Percentiles rank a stretch among this genome's conserved stretches.
phyloP scores from a whole-genome alignment of 495 filamentous ascomycete species.

The Penicillium cinerascens region DNA sequence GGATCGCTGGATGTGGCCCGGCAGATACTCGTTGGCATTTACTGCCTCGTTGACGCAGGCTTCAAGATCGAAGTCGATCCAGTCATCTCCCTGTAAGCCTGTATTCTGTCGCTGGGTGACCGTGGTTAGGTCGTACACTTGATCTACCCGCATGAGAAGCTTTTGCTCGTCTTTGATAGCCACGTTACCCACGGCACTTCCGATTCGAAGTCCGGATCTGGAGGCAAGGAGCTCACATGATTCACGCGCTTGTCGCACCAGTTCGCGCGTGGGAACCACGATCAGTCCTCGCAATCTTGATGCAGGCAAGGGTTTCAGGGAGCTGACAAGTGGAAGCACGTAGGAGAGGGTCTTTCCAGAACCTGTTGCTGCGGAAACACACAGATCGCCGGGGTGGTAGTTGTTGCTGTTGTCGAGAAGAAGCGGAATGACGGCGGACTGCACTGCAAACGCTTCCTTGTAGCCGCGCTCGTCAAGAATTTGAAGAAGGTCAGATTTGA shows the following conservation, averaged over 20 bases:
- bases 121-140: constrained; percentile 56
- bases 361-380: constrained; percentile 85
- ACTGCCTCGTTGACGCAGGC: constrained; percentile 41
- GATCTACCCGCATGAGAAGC: constrained; percentile 57
- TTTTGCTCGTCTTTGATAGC: constrained; percentile 72
- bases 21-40: constrained; percentile 40
- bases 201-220: constrained; percentile 67
- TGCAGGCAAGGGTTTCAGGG: constrained; percentile 55
- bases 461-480: constrained; percentile 63
- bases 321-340: constrained; percentile 75
- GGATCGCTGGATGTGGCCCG: constrained; percentile 59
- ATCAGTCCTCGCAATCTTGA: constrained; percentile 71
- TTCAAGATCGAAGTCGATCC: constrained; percentile 46
- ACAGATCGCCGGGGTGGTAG: constrained; percentile 67
- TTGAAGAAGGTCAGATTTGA: constrained; percentile 54
- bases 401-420: constrained; percentile 57
- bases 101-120: constrained; percentile 41
- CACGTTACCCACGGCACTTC: constrained; percentile 75
- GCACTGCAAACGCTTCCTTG: constrained; percentile 77
- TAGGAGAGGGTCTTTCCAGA: constrained; percentile 95
- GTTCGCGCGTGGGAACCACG: constrained; percentile 84
- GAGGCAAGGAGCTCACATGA: constrained; percentile 65
- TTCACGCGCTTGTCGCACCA: constrained; percentile 77
- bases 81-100: constrained; percentile 41
- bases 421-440: constrained; percentile 75